Base-by-base conservation (phyloP, 495 filamentous ascomycete genomes). In the Aspergillus campestris region DNA sequence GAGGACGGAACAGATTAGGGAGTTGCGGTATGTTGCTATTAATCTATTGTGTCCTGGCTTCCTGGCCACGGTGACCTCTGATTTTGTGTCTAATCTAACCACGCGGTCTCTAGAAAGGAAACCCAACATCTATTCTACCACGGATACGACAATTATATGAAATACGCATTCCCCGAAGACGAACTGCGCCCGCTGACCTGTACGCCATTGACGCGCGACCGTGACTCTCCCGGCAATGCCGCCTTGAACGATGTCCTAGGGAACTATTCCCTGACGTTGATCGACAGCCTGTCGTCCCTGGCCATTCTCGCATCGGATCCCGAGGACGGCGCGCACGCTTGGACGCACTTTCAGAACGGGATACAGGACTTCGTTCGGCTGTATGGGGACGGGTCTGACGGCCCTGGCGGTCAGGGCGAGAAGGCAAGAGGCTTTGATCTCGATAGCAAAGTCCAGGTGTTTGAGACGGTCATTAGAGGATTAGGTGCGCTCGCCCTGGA, bases 371-470 rank as follows among this genome's bases (percentile, higher is more conserved):
- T 98, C 58, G 88, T 96, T 9, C 72, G 80, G 53, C 74, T 91
- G 45, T 97, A 95, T 61, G 92, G 92, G 12, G 89, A 94, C 64
- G 89, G 86, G 3, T 79, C 75, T 6, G 64, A 75, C 18, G 82
- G 87, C 7, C 77, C 80, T 36, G 73, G 72, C 15, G 87, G 85
- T 32, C 72, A 78, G 55, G 90, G 90, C 7, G 72, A 77, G 50
- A 73, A 86, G 48, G 80, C 75, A n/a, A 75, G 84, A 31, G 92
- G 89, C 3, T 98, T 97, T 51, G 89, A 98, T 66, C 71, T 96
- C 34, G 91, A 98, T 64, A 94, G 89, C 63, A 96, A 96, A 64
- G 92, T 98, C 7, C 88, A 98, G 65, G 87, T 98, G 31, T 98
- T 98, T 59, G 92, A 98, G 65, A 95, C 89, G 2, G 89, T 95